These are phyloP conservation scores for Alternaria longipes DNA, from an alignment of 2,329 filamentous ascomycete species.

Conservation along the genomic window DNA sequence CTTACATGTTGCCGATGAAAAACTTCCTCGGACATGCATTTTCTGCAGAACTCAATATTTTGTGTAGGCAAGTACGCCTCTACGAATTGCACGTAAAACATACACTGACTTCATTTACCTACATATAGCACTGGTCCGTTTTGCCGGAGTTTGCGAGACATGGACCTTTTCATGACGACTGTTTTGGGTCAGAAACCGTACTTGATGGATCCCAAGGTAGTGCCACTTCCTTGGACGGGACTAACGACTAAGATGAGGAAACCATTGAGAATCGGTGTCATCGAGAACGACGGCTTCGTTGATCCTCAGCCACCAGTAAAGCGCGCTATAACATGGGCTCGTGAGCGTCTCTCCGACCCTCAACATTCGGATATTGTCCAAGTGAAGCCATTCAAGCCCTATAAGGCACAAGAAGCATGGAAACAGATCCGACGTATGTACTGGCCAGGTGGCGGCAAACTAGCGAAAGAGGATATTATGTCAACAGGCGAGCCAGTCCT, in stretches of 20 bases:
- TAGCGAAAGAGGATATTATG: conserved; percentile 45
- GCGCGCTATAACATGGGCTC: conserved; percentile 51
- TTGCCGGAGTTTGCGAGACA: conserved; percentile 26
- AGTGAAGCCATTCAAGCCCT: conserved; percentile 50
- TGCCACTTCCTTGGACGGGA: conserved; percentile 34
- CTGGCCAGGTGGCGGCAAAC: conserved; percentile 57
- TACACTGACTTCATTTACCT: background rate
- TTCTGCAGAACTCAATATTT: conserved; percentile 28
- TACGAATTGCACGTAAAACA: background rate
- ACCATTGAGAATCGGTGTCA: conserved; percentile 56
- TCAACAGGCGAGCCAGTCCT: conserved; percentile 57
- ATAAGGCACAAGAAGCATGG: conserved; percentile 42
- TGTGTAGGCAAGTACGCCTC: conserved; percentile 7
- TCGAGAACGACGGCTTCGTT: conserved; percentile 52
- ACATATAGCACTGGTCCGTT: conserved; percentile 24
- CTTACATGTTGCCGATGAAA: conserved; percentile 25
- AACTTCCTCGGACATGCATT: conserved; percentile 15
- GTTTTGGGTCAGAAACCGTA: conserved; percentile 24
- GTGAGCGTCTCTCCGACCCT: conserved; percentile 15
- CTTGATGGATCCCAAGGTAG: conserved; percentile 25
- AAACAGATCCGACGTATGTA: conserved; percentile 54
- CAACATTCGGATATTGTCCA: conserved; percentile 29
- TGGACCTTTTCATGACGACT: conserved; percentile 26
- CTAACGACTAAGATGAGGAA: conserved; percentile 21
- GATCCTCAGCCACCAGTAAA: conserved; percentile 52